Conservation (phyloP, 139 green algal species). For the Pseudopediastrum boryanum region DNA sequence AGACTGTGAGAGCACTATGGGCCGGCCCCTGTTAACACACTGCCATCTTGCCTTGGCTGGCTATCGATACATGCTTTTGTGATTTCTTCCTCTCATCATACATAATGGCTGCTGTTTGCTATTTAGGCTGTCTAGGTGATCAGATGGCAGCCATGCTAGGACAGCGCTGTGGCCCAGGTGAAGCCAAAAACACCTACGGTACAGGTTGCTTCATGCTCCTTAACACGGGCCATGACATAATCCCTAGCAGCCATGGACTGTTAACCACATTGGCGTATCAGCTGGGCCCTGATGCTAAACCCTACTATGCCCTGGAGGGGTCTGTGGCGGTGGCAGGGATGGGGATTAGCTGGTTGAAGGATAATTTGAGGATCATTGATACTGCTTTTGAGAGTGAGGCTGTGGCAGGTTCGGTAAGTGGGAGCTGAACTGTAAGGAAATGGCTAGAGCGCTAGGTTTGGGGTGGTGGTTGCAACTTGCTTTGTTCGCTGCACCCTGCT, state of each 20-base stretch:
- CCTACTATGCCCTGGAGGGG: constrained; percentile 91
- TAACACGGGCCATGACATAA: constrained; percentile 73
- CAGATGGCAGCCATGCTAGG: constrained; percentile 94
- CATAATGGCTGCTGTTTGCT: too few species aligned
- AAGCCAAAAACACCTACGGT: constrained; percentile 98
- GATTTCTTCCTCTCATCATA: too few species aligned
- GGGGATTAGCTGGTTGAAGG: constrained; percentile 84
- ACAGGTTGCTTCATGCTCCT: constrained; percentile 98
- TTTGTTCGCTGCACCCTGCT: too few species aligned
- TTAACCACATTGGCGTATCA: constrained; percentile 91
- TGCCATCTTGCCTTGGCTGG: too few species aligned
- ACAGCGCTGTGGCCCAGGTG: constrained; percentile 78
- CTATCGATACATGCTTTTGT: too few species aligned
- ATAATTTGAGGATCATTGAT: constrained; percentile 85
- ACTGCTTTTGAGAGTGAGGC: constrained; percentile 58
- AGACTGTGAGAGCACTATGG: too few species aligned
- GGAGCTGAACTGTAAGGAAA: too few species aligned
- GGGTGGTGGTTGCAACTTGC: too few species aligned
- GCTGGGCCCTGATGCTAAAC: constrained; percentile 66
- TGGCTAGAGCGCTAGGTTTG: too few species aligned
- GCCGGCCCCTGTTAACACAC: too few species aligned
- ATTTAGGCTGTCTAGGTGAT: constrained; percentile 90
- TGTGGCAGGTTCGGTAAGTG: constrained; percentile 53
- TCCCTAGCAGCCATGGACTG: constrained; percentile 86
- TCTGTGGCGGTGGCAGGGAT: constrained; percentile 84